Evolutionary conservation across 2,329 filamentous ascomycete genomes (phyloP), one percentile per base, ranked within the genome.

Genomic region (Stemphylium lycopersici): DNA sequence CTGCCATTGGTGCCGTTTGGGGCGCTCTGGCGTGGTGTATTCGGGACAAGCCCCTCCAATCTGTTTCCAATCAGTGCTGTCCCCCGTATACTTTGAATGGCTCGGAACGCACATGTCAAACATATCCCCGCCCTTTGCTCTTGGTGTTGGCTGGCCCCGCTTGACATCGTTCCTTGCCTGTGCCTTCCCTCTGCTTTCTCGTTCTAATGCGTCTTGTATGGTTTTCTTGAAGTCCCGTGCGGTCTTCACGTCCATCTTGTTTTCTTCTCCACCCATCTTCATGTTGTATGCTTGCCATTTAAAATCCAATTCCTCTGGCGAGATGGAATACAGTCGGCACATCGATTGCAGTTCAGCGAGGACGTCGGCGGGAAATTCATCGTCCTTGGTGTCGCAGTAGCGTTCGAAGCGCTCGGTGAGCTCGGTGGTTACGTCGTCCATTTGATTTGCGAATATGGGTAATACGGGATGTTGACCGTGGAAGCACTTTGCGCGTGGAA

Each of bases 271-370:
- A 20, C 93, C 91, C 87, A 98, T 92, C 77, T 93, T 96, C 73
- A 99, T 89, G 76, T 90, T 93, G 81, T 97, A 98, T 0, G 92
- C 93, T 76, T 99, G 95, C 95, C 95, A 99, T 82, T 98, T 98
- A 85, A 91, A 97, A 77, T 91, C 97, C 22, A 98, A 82, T 72
- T 98, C 95, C 74, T 98, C 88, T 31, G 87, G 83, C 13, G 87
- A 85, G 56, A 98, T 84, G 42, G 86, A 87, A 77, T 97, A 91
- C 56, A 98, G 82, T 49, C 88, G 87, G 78, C 95, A 84, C 72
- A 96, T 96, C 54, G 91, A 96, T 71, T 89, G 84, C 63, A 99
- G 81, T 78, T 97, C 93, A 48, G 83, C 80, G 61, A 91, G 79
- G 52, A 98, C 84, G 74, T 98, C 93, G 60, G 87, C 80, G 58